phyloP scores from a whole-genome alignment of 2,329 filamentous ascomycete genomes.

The Verticillium nonalfalfae region DNA sequence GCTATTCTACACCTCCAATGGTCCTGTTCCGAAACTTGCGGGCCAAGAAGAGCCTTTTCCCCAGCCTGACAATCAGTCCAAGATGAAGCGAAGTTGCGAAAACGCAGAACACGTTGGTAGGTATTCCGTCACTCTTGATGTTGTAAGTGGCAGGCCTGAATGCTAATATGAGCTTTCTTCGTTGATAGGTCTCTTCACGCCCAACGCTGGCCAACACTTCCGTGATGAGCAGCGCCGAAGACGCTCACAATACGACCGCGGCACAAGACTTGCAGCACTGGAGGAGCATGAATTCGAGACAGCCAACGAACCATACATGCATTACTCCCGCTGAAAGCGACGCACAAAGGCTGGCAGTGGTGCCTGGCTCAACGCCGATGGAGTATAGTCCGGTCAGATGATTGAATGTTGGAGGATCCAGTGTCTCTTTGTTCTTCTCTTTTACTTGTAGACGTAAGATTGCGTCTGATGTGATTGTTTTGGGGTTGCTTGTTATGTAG shows the following conservation, averaged over 20 bases:
- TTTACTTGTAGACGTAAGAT: neutral
- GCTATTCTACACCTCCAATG: slow-evolving; percentile 47
- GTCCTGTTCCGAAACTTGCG: slow-evolving; percentile 42
- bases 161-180: neutral
- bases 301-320: slow-evolving; percentile 26
- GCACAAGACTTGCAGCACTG: slow-evolving; percentile 64
- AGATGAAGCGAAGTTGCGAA: slow-evolving; percentile 81
- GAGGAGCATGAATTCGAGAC: slow-evolving; percentile 54
- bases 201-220: slow-evolving; percentile 66
- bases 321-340: neutral
- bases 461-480: neutral
- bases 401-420: neutral
- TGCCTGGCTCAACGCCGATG: neutral
- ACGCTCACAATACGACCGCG: slow-evolving; percentile 74
- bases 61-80: slow-evolving; percentile 73
- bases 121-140: slow-evolving; percentile 22
- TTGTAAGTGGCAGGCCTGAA: too few species aligned
- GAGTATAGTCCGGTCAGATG: neutral
- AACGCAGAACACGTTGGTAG: slow-evolving; percentile 78
- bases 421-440: too few species aligned
- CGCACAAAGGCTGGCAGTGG: neutral
- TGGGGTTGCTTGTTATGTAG: neutral
- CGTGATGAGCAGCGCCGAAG: slow-evolving; percentile 71
- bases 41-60: slow-evolving; percentile 74
- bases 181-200: slow-evolving; percentile 57